Evolutionary conservation across 306 rosid genomes (phyloP).

Genomic region (Sindora glabra): DNA sequence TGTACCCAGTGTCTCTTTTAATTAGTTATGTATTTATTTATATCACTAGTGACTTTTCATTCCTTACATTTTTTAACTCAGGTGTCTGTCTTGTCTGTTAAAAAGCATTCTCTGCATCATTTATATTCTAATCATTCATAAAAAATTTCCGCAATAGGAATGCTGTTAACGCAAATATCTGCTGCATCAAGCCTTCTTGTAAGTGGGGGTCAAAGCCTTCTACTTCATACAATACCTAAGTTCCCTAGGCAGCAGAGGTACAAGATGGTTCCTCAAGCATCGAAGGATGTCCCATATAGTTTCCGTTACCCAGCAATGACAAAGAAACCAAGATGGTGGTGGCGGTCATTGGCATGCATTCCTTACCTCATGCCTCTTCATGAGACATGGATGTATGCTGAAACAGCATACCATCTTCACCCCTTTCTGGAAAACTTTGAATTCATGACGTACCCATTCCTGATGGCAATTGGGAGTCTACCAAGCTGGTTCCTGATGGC

Average conservation of each 20-base stretch:
- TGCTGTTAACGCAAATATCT: slow-evolving; percentile 38
- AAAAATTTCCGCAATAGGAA: slow-evolving; percentile 24
- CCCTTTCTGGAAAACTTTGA: slow-evolving; percentile 59
- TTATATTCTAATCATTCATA: neutral
- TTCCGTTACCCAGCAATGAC: slow-evolving; percentile 89
- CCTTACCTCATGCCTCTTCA: slow-evolving; percentile 95
- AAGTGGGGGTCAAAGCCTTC: slow-evolving; percentile 47
- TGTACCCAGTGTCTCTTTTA: neutral
- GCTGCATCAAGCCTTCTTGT: slow-evolving; percentile 44
- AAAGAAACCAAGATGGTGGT: slow-evolving; percentile 88
- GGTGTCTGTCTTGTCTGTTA: neutral
- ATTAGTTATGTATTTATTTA: neutral
- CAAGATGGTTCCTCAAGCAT: slow-evolving; percentile 43
- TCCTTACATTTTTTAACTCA: neutral
- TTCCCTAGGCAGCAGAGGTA: slow-evolving; percentile 32
- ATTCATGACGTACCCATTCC: slow-evolving; percentile 74
- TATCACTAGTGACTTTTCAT: neutral
- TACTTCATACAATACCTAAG: slow-evolving; percentile 37
- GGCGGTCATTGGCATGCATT: slow-evolving; percentile 88
- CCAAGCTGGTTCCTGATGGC: slow-evolving; percentile 98
- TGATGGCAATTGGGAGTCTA: slow-evolving; percentile 57
- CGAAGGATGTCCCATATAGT: slow-evolving; percentile 70
- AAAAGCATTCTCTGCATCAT: neutral
- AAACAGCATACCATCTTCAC: slow-evolving; percentile 84
- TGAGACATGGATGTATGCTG: slow-evolving; percentile 96